phyloP scores from a whole-genome alignment of 2,329 filamentous ascomycete genomes.

The Alternaria solani region DNA sequence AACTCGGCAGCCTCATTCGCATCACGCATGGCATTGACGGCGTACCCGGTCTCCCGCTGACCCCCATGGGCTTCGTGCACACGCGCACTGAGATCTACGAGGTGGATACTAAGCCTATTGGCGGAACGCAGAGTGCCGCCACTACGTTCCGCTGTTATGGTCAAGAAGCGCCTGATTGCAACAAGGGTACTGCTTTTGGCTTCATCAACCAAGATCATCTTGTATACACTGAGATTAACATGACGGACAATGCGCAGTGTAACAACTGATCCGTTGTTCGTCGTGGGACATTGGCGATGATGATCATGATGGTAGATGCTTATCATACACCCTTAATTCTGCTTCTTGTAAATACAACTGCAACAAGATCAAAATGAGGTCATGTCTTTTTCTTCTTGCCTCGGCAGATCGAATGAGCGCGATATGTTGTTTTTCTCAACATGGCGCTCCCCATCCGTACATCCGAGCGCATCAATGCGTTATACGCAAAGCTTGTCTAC shows the following conservation, averaged over 20 bases:
- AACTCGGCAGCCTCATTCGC: constrained; percentile 64
- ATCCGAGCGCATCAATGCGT: neutral
- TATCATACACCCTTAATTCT: neutral
- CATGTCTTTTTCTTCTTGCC: neutral
- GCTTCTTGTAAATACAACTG: neutral
- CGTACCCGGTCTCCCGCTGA: constrained; percentile 70
- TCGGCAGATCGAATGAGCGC: neutral
- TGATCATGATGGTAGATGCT: neutral
- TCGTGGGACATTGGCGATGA: neutral
- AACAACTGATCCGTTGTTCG: neutral
- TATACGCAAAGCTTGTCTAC: neutral
- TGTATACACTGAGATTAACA: constrained; percentile 20
- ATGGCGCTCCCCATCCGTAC: neutral
- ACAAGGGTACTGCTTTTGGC: constrained; percentile 6
- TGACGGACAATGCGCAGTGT: constrained; percentile 13
- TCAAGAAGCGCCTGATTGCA: constrained; percentile 27
- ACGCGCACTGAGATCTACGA: constrained; percentile 70
- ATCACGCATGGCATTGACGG: constrained; percentile 72
- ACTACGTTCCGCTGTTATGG: constrained; percentile 26
- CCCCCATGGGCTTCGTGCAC: constrained; percentile 67
- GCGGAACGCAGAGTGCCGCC: constrained; percentile 13
- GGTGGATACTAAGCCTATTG: neutral
- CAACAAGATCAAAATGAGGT: neutral
- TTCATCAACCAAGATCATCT: constrained; percentile 24
- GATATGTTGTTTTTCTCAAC: neutral